Evolutionary conservation across 176 grass and related monocot genomes (phyloP), one percentile per base, ranked within the genome.

Genomic region (Themeda triandra): DNA sequence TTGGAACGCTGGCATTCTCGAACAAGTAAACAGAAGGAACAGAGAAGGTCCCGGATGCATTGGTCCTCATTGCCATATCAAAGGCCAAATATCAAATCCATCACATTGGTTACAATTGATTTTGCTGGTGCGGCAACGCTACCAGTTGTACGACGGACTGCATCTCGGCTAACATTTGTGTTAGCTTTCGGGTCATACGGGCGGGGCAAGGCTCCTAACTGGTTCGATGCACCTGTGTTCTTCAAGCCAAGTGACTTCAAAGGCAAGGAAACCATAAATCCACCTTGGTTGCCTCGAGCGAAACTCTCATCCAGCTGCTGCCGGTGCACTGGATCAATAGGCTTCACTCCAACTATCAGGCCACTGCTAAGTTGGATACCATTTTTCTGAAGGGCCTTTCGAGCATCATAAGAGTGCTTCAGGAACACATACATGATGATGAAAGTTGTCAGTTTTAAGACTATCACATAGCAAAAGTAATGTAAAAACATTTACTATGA

Each of bases 31-130:
- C 46, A 69, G 28, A 80, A 60, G 23, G 25, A 66, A 74, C 75
- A 69, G 18, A 1, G 13, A 77, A 89, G 10, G 10, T 15, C 64
- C 30, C 48, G 8, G n/a, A 39, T 69, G 64, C 32, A 88, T 80
- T 23, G 15, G 25, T 78, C 19, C 36, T 10, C 67, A 63, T 37
- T 75, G 74, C 18, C 84, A 69, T 59, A 64, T 63, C 77, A 97
- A 59, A 97, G 92, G 59, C 95, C 95, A 84, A 97, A 97, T 84
- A 97, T 84, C 69, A 97, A 46, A 76, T 97, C 95, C 86, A 91
- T 84, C 23, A 94, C 92, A 77, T 91, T 97, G 3, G 92, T 84
- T 49, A 94, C 51, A 89, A 94, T 41, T 21, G 95, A 97, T 60
- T 94, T 97, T 27, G 82, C 82, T 71, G 95, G 95, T 2, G 70